A percentile compares a stretch with the other conserved stretches of the same genome.
Evolutionary conservation across 345 rosid species (phyloP).

Genomic region (Arabis alpina): DNA sequence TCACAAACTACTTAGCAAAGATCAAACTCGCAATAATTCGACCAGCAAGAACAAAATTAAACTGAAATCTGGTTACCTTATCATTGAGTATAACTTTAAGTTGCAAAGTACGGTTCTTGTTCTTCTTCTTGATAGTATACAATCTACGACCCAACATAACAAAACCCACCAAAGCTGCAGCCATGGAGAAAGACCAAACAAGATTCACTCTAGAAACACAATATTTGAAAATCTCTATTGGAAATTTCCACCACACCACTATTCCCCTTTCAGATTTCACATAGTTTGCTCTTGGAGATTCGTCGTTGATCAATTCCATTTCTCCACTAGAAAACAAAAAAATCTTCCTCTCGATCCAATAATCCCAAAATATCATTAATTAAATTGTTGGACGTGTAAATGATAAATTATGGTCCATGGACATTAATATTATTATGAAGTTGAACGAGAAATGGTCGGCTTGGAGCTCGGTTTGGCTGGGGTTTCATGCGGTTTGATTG

Average conservation of each 20-base stretch:
- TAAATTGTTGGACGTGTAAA: no score
- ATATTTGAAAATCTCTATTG: slow-evolving; percentile 75
- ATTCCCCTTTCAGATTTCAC: slow-evolving; percentile 47
- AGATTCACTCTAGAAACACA: slow-evolving; percentile 79
- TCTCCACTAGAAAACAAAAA: slow-evolving; percentile 55
- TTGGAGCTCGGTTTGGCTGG: no score
- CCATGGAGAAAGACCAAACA: slow-evolving; percentile 86
- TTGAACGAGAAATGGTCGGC: no score
- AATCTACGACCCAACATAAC: slow-evolving; percentile 76
- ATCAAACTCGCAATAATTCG: no score
- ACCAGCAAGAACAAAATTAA: slow-evolving; percentile 3
- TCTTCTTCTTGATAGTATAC: slow-evolving; percentile 82
- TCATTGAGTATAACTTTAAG: slow-evolving; percentile 86
- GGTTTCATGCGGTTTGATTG: no score
- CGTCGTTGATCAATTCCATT: no score
- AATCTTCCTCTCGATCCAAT: slow-evolving; percentile 26
- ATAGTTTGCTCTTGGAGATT: no score
- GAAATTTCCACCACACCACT: slow-evolving; percentile 86
- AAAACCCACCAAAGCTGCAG: slow-evolving; percentile 87
- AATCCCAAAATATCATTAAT: slow-evolving; percentile 50
- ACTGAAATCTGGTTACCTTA: slow-evolving; percentile 59
- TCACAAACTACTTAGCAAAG: neutral
- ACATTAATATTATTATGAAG: no score
- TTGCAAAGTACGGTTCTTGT: slow-evolving; percentile 61
- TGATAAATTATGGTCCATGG: no score